A percentile compares a stretch with the other conserved stretches of the same genome.
phyloP scores from a whole-genome alignment of 2,329 filamentous ascomycete genomes.

The Claviceps sp. region DNA sequence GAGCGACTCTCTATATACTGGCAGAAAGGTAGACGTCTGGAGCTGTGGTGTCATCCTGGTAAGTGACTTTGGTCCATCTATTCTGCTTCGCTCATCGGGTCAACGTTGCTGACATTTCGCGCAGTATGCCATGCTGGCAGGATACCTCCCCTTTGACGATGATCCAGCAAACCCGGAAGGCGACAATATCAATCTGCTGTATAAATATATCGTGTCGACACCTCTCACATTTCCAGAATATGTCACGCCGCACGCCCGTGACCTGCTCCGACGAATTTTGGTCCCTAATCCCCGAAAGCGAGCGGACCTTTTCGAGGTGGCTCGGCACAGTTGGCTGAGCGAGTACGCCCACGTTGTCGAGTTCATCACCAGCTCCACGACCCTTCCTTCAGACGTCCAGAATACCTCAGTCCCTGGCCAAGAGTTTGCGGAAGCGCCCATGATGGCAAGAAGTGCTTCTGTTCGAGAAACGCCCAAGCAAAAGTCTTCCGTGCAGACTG shows the following conservation, averaged over 20 bases:
- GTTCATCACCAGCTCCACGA: conserved; percentile 93
- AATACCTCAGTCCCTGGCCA: conserved; percentile 56
- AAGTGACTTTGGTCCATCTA: conserved; percentile 24
- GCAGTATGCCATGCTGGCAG: conserved; percentile 98
- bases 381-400: conserved; percentile 71
- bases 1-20: conserved; percentile 93
- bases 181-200: conserved; percentile 96
- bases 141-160: conserved; percentile 94
- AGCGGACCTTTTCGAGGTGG: conserved; percentile 93
- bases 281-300: conserved; percentile 91
- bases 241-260: conserved; percentile 89
- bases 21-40: conserved; percentile 97
- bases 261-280: conserved; percentile 81
- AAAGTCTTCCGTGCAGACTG: conserved; percentile 34
- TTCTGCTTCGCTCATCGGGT: no score
- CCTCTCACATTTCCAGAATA: conserved; percentile 97
- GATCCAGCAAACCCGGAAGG: conserved; percentile 96
- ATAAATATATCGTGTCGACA: conserved; percentile 98
- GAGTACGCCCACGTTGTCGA: conserved; percentile 95
- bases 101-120: background rate
- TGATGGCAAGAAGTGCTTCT: conserved; percentile 74
- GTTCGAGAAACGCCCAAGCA: conserved; percentile 76
- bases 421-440: conserved; percentile 42
- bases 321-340: conserved; percentile 93
- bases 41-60: conserved; percentile 97